Base-by-base conservation (phyloP, 2,329 filamentous ascomycete species). In the Huntiella abstrusa region DNA sequence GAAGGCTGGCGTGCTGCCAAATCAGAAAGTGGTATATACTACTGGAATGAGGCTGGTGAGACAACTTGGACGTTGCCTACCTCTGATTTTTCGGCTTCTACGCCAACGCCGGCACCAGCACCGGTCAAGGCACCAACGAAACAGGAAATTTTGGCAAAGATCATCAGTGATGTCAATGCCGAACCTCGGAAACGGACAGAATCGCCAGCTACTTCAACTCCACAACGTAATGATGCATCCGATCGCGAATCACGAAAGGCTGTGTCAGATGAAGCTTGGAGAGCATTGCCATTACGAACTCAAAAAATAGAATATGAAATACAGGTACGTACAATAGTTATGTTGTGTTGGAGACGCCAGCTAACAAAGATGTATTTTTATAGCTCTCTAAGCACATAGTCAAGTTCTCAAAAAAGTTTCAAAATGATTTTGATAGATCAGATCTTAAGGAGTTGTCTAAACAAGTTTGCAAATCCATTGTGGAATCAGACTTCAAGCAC, bases 261-360 rank as follows among this genome's bases (percentile, higher is more conserved):
- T 69, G 49, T 59, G 79, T 32, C 68, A 28, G 22, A 28, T 8
- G 37, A 40, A 40, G 15, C 15, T 16, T 40, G 37, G 37, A 16
- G 37, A 7, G 11, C n/a, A 11, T 13, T 17, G 16, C 37, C 79
- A 1, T 59, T 77, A 53, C 87, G 95, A 53, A 95, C 95, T 63
- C 84, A 91, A 62, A 92, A 86, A 73, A 94, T 85, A 65, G 70
- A 94, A 2, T 96, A 95, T 56, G 87, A 95, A 60, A 87, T 87
- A 57, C 93, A 86, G 44, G 85, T 92, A 69, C 60, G 83, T 66
- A 22, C 5, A 34, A 33, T 37, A 32, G 11, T 17, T 22, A 4
- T 5, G 32, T 7, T 28, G 22, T 28, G 1, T 28, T 28, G 22
- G 22, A 3, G 22, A 28, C 22, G 6, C 3, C 22, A 28, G 22